Conservation (phyloP, 768 basidiomycete species). For the Kwoniella mangroviensis region DNA sequence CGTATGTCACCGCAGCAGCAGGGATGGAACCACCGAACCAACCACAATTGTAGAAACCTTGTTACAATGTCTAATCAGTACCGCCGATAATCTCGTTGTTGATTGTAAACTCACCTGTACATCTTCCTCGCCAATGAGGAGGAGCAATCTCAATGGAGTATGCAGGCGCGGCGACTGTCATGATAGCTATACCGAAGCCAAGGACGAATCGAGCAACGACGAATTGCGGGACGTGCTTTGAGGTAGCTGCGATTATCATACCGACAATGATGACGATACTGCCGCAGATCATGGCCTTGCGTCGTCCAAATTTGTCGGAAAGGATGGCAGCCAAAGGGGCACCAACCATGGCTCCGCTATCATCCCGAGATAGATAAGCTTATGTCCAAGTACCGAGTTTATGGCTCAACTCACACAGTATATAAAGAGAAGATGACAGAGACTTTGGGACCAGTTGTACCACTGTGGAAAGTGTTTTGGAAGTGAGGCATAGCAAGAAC, state of each 20-base stretch:
- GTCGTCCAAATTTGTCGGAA: conserved; percentile 54
- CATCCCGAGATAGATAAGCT: not conserved
- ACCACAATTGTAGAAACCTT: conserved; percentile 40
- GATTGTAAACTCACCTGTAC: conserved; percentile 14
- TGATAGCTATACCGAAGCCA: conserved; percentile 63
- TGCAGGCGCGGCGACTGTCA: conserved; percentile 55
- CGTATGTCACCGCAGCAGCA: conserved; percentile 34
- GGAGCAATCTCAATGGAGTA: conserved; percentile 69
- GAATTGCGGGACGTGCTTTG: conserved; percentile 62
- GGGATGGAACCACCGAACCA: conserved; percentile 38
- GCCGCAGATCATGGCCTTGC: conserved; percentile 55
- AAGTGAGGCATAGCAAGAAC: conserved; percentile 41
- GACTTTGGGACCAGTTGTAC: conserved; percentile 30
- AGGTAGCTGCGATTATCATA: conserved; percentile 62
- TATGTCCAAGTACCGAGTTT: no score
- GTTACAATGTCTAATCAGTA: not conserved
- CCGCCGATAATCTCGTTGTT: not conserved
- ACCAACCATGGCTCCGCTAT: conserved; percentile 46
- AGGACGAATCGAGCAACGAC: conserved; percentile 63
- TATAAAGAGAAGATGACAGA: conserved; percentile 44
- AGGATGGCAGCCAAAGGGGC: conserved; percentile 54
- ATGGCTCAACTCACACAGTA: conserved; percentile 22
- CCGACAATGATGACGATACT: conserved; percentile 55
- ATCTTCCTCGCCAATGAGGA: conserved; percentile 35
- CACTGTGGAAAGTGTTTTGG: conserved; percentile 36